Evolutionary conservation across 139 green algal genomes (phyloP), one percentile per base, ranked within the genome.

Genomic region (Chlorella sp.): DNA sequence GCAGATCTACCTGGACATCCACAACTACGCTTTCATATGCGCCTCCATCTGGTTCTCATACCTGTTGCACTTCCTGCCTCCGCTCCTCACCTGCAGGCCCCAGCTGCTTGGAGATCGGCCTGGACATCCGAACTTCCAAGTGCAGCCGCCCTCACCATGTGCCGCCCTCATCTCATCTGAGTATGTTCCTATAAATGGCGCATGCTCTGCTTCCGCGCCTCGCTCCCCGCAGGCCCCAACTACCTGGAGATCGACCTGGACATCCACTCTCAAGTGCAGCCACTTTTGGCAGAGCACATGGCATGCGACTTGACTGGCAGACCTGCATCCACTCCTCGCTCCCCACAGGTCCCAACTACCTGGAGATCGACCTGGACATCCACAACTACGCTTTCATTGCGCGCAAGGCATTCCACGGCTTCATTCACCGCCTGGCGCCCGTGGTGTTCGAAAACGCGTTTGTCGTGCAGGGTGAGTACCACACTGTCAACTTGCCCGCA

Each of bases 91-190:
- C n/a, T 18, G 60, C 60, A 68, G 60, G 60, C 60, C 60, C 60
- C 60, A 18, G 60, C 60, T 97, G 97, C 89, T 76, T 97, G 26
- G 96, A 98, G 93, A 91, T 99, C 0, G 96, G 98, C 92, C 71
- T 99, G 37, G 95, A 99, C 90, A 90, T 99, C 26, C 97, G n/a
- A n/a, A 99, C 92, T n/a, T n/a, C n/a, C n/a, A n/a, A n/a, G n/a
- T n/a, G n/a, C n/a, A n/a, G n/a, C n/a, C n/a, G n/a, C n/a, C n/a
- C n/a, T n/a, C n/a, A n/a, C n/a, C n/a, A n/a, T n/a, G n/a, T n/a
- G n/a, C n/a, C n/a, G n/a, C n/a, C n/a, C n/a, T n/a, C n/a, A n/a
- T n/a, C n/a, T n/a, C n/a, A n/a, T n/a, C n/a, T n/a, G n/a, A n/a
- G n/a, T n/a, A n/a, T 83, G 53, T 3, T 83, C 32, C 53, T 36